phyloP scores from a whole-genome alignment of 306 rosid species.

The Quercus gilva region DNA sequence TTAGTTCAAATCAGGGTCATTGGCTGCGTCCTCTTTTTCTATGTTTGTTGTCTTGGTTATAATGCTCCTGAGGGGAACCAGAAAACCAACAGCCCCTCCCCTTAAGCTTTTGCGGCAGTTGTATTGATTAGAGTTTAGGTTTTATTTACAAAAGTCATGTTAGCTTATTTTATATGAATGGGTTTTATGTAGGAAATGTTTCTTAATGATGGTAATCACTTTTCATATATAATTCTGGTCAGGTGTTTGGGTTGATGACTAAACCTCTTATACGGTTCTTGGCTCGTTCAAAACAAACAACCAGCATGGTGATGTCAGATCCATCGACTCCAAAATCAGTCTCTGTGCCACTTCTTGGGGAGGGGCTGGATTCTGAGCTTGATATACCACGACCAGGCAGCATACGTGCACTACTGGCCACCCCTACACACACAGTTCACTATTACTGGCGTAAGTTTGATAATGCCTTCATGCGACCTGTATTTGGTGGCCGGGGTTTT shows the following conservation, averaged over 20 bases:
- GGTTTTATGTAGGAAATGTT: not conserved
- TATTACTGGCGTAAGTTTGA: conserved; percentile 89
- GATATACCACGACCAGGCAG: conserved; percentile 55
- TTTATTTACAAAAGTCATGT: not conserved
- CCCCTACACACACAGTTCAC: conserved; percentile 84
- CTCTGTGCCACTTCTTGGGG: conserved; percentile 61
- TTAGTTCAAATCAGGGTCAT: not conserved
- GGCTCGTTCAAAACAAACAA: conserved; percentile 48
- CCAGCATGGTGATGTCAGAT: conserved; percentile 51
- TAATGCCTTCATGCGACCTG: conserved; percentile 84
- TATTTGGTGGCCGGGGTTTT: conserved; percentile 95
- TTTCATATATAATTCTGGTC: conserved; percentile 17
- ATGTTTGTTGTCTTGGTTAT: not conserved
- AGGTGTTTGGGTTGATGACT: conserved; percentile 94
- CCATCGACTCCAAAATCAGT: conserved; percentile 57
- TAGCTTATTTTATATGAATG: not conserved
- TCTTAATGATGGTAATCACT: conserved; percentile 18
- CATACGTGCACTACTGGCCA: conserved; percentile 64
- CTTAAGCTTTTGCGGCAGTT: not conserved
- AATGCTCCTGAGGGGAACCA: not conserved
- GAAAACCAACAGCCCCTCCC: not conserved
- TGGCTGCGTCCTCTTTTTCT: not conserved
- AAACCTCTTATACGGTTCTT: conserved; percentile 82
- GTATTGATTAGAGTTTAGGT: not conserved
- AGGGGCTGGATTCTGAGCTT: conserved; percentile 53